Evolutionary conservation across 148 eudicot genomes (phyloP).

Genomic region (Persicaria tinctoria): DNA sequence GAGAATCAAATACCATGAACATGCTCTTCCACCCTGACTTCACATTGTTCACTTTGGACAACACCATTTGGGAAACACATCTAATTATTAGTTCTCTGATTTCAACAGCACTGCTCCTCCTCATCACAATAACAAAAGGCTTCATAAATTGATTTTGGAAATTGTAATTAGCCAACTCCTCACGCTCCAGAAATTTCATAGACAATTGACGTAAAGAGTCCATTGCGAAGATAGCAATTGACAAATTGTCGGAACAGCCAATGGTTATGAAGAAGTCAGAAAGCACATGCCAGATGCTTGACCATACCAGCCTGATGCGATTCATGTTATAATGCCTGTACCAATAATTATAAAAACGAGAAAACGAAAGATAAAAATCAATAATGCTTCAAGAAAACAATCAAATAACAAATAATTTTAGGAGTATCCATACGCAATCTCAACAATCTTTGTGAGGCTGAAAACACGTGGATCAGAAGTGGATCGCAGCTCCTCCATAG

Average conservation of each 20-base stretch:
- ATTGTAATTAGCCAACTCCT: slow-evolving; percentile 96
- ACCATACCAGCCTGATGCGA: slow-evolving; percentile 98
- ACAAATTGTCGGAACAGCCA: slow-evolving; percentile 93
- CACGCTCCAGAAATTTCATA: slow-evolving; percentile 97
- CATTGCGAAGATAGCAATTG: slow-evolving; percentile 98
- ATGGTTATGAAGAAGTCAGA: slow-evolving; percentile 86
- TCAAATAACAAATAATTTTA: slow-evolving; percentile 9
- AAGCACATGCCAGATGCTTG: slow-evolving; percentile 94
- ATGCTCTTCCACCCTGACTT: slow-evolving; percentile 99
- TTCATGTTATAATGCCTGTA: slow-evolving; percentile 99
- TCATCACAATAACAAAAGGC: slow-evolving; percentile 96
- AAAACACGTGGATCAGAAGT: slow-evolving; percentile 96
- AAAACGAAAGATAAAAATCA: neutral
- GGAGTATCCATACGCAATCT: slow-evolving; percentile 77
- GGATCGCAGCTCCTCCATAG: slow-evolving; percentile 92
- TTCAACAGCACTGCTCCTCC: slow-evolving; percentile 95
- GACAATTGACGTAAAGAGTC: slow-evolving; percentile 95
- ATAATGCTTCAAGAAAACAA: neutral
- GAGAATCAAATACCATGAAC: slow-evolving; percentile 65
- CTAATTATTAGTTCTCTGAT: slow-evolving; percentile 96
- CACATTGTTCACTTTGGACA: slow-evolving; percentile 87
- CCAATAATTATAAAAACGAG: slow-evolving; percentile 8
- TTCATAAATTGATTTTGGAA: slow-evolving; percentile 98
- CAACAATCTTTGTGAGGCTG: slow-evolving; percentile 96
- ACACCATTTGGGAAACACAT: slow-evolving; percentile 98